Percentiles rank a stretch among this genome's conserved stretches.
Conservation (phyloP, 768 basidiomycete genomes). For the Dentipellis sp. region DNA sequence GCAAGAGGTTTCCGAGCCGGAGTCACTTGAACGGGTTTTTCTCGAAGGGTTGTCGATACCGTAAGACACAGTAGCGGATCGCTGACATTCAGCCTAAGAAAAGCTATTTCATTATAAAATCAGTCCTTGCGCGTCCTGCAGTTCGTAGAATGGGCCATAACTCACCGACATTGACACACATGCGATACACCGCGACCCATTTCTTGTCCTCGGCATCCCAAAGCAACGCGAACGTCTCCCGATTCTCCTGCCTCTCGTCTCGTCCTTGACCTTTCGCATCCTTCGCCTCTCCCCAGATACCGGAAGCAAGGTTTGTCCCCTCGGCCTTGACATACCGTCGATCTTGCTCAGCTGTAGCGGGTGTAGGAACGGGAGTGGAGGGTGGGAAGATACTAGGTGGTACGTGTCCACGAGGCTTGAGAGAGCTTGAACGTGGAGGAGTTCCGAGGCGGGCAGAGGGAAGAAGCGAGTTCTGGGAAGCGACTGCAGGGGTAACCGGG, state of each 20-base stretch:
- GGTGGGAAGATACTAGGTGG: conserved; percentile 72
- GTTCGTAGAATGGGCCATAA: conserved; percentile 3
- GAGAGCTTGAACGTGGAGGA: conserved; percentile 44
- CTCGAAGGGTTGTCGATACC: conserved; percentile 78
- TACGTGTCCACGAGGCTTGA: conserved; percentile 21
- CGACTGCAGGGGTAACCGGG: conserved; percentile 11
- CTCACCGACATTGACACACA: conserved; percentile 76
- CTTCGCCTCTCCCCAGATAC: conserved; percentile 67
- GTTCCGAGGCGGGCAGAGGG: conserved; percentile 24
- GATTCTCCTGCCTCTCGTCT: conserved; percentile 12
- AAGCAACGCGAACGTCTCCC: conserved; percentile 54
- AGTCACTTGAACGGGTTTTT: conserved; percentile 51
- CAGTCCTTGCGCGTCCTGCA: background rate
- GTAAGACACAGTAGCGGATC: conserved; percentile 83
- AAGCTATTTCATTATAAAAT: conserved; percentile 3
- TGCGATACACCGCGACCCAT: conserved; percentile 78
- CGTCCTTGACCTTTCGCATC: conserved; percentile 21
- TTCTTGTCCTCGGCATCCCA: conserved; percentile 49
- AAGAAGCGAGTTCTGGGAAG: conserved; percentile 12
- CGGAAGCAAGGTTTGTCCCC: conserved; percentile 62
- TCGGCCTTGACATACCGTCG: conserved; percentile 69
- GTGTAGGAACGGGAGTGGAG: conserved; percentile 77
- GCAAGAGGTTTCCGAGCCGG: conserved; percentile 27
- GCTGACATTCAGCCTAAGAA: conserved; percentile 53
- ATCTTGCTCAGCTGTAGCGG: conserved; percentile 63